These are phyloP conservation scores for Dryas octopetala DNA, from an alignment of 306 rosid genomes.

Conservation along the genomic window DNA sequence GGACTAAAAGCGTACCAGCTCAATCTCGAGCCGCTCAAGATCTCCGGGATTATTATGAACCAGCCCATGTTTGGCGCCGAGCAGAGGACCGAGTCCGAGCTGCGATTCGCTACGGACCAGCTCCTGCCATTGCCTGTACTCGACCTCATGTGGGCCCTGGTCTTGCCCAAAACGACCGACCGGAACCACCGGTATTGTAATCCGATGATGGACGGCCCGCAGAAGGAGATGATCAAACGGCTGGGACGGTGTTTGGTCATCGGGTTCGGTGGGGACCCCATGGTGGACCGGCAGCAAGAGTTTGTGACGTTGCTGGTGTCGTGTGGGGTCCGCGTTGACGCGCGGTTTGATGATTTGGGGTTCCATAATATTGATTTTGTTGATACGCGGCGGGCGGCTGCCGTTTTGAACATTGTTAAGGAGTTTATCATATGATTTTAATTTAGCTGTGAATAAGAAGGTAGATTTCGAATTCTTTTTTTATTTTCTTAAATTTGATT, in stretches of 20 bases:
- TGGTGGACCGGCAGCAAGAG: constrained; percentile 62
- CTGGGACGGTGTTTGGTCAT: constrained; percentile 48
- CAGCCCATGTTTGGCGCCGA: constrained; percentile 73
- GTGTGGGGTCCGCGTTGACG: constrained; percentile 58
- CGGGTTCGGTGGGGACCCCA: constrained; percentile 61
- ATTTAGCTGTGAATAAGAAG: background rate
- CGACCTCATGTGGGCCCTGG: constrained; percentile 63
- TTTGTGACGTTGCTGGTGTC: constrained; percentile 54
- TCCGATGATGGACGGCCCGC: constrained; percentile 53
- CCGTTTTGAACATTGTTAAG: constrained; percentile 35
- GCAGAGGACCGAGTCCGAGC: constrained; percentile 54
- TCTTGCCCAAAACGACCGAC: constrained; percentile 41
- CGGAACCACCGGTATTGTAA: constrained; percentile 69
- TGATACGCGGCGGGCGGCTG: constrained; percentile 41
- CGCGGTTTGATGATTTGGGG: constrained; percentile 54
- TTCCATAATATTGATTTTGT: constrained; percentile 63
- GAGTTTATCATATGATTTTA: constrained; percentile 42
- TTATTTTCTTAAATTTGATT: no score
- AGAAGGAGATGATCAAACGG: constrained; percentile 21
- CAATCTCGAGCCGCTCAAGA: constrained; percentile 40
- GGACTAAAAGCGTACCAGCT: constrained; percentile 5
- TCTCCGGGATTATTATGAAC: constrained; percentile 57
- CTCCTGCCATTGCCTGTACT: constrained; percentile 53
- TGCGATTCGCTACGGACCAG: constrained; percentile 51
- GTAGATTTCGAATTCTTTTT: background rate